Percentiles rank a stretch among this genome's conserved stretches.
phyloP scores from a whole-genome alignment of 495 filamentous ascomycete species.

The Aspergillus cristatus region DNA sequence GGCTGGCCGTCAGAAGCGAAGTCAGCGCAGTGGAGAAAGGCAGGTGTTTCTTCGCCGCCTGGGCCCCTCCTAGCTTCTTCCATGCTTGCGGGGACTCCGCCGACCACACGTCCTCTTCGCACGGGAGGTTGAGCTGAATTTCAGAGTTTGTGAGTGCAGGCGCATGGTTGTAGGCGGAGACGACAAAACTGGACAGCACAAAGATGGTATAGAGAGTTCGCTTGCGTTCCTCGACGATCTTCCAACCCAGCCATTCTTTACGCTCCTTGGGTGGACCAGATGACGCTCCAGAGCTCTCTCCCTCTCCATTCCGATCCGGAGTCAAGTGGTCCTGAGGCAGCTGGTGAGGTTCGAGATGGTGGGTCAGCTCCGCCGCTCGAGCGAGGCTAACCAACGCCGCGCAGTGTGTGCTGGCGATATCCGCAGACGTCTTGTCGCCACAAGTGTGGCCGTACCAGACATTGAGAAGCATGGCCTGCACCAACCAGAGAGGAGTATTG shows the following conservation, averaged over 20 bases:
- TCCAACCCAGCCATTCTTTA: conserved; percentile 84
- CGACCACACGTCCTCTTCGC: conserved; percentile 86
- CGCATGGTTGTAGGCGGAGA: conserved; percentile 86
- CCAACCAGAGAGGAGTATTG: conserved; percentile 85
- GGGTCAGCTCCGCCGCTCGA: conserved; percentile 67
- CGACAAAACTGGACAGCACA: conserved; percentile 79
- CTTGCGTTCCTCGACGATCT: conserved; percentile 81
- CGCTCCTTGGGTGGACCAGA: conserved; percentile 56
- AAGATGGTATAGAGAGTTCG: conserved; percentile 90
- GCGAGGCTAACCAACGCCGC: conserved; percentile 86
- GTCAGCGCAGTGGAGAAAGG: conserved; percentile 72
- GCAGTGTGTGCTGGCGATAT: conserved; percentile 87
- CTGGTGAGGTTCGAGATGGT: conserved; percentile 33
- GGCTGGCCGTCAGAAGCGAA: conserved; percentile 68
- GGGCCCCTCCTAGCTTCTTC: conserved; percentile 62
- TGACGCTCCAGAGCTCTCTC: conserved; percentile 11
- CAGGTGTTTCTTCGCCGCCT: conserved; percentile 51
- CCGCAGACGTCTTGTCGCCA: conserved; percentile 79
- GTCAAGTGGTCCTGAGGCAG: conserved; percentile 31
- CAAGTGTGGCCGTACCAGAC: conserved; percentile 95
- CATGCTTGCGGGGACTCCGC: conserved; percentile 75
- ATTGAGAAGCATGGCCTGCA: conserved; percentile 97
- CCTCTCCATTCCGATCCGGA: conserved; percentile 9
- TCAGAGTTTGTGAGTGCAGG: conserved; percentile 92
- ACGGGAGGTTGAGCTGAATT: conserved; percentile 82